These are phyloP conservation scores for Fusarium setosum DNA, from an alignment of 2,329 filamentous ascomycete species.

Conservation along the genomic window DNA sequence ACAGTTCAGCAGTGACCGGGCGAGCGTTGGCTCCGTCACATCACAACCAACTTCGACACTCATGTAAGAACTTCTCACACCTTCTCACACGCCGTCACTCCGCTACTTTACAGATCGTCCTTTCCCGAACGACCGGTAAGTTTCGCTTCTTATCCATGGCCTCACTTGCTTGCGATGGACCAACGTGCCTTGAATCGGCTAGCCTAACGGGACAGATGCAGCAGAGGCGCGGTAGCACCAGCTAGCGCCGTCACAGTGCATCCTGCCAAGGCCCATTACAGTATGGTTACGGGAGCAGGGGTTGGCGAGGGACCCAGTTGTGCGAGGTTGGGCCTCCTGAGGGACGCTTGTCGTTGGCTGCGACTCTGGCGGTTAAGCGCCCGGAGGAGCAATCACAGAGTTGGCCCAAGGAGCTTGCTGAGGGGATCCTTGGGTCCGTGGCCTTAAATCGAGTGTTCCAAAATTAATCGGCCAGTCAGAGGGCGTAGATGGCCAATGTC, in stretches of 20 bases:
- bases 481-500: constrained; percentile 15
- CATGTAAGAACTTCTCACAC: constrained; percentile 3
- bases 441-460: constrained; percentile 35
- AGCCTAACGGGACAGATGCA: not conserved
- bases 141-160: not conserved
- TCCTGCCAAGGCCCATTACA: constrained; percentile 12
- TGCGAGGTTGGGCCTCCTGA: constrained; percentile 17
- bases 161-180: not conserved
- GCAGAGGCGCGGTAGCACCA: not conserved
- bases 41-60: not conserved
- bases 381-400: constrained; percentile 20
- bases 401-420: constrained; percentile 16
- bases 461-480: constrained; percentile 44
- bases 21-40: not conserved
- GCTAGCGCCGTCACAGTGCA: constrained; percentile 45
- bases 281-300: constrained; percentile 6
- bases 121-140: not conserved
- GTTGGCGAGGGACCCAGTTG: not conserved
- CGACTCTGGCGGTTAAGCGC: constrained; percentile 37
- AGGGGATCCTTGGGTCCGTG: constrained; percentile 16
- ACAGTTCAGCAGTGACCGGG: not conserved
- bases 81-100: no score
- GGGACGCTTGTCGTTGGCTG: constrained; percentile 34
- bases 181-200: constrained; percentile 12
- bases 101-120: no score